Conservation (phyloP, 192 early-diverging fungal genomes). For the Linnemannia schmuckeri region DNA sequence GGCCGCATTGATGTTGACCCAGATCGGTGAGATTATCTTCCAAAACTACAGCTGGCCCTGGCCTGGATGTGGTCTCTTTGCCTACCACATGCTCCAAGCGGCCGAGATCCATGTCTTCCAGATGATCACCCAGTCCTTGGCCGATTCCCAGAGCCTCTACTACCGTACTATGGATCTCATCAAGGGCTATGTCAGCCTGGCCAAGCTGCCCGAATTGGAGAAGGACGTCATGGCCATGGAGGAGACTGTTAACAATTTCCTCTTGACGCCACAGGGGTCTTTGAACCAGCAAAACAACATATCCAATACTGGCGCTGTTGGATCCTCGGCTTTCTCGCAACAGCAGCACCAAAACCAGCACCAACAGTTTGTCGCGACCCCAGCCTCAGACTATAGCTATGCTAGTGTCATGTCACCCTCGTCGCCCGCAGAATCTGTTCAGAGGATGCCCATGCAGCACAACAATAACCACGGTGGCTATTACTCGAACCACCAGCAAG, state of each 20-base stretch:
- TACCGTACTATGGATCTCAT: conserved; percentile 53
- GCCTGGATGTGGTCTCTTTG: conserved; percentile 56
- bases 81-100: conserved; percentile 55
- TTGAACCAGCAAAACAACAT: background rate
- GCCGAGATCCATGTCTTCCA: conserved; percentile 56
- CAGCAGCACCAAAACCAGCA: conserved; percentile 42
- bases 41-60: conserved; percentile 58
- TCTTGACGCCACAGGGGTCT: conserved; percentile 28
- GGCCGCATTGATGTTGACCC: conserved; percentile 42
- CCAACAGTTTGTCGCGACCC: conserved; percentile 44
- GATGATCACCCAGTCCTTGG: conserved; percentile 47
- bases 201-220: conserved; percentile 42
- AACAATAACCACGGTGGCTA: background rate
- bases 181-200: conserved; percentile 52
- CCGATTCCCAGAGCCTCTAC: conserved; percentile 39
- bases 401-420: conserved; percentile 48
- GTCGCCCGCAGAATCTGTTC: conserved; percentile 46
- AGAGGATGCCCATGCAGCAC: conserved; percentile 35
- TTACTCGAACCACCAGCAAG: conserved; percentile 16
- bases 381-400: conserved; percentile 53
- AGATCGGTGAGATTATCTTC: conserved; percentile 56
- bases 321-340: background rate
- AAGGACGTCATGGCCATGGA: conserved; percentile 53
- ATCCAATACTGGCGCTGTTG: background rate
- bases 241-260: conserved; percentile 49